Evolutionary conservation across 495 filamentous ascomycete species (phyloP).

Genomic region (Neurospora sp.): DNA sequence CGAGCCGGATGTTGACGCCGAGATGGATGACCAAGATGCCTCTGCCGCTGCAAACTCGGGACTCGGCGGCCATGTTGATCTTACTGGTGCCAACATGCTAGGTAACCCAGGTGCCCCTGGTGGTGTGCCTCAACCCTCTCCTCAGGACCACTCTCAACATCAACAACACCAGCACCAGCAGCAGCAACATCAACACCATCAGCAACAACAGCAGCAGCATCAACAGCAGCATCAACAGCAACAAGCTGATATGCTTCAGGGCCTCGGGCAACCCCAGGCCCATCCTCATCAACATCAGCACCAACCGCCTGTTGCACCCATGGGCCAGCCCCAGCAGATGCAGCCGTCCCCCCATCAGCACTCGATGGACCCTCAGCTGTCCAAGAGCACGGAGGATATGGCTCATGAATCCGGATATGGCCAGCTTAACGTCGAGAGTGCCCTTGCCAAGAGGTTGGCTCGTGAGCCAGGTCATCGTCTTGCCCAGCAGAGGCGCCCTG

Average conservation of each 20-base stretch:
- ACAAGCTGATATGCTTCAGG: background rate
- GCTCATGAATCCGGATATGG: conserved; percentile 32
- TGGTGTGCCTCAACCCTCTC: conserved; percentile 4
- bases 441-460: conserved; percentile 35
- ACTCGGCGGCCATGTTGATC: conserved; percentile 20
- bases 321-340: conserved; percentile 15
- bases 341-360: conserved; percentile 23
- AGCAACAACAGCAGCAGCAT: conserved; percentile 10
- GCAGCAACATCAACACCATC: conserved; percentile 2
- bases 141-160: conserved; percentile 17
- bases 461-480: conserved; percentile 33
- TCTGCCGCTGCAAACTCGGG: conserved; percentile 9
- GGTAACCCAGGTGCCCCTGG: conserved; percentile 11
- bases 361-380: conserved; percentile 18
- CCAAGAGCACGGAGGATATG: conserved; percentile 30
- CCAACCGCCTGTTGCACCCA: conserved; percentile 13
- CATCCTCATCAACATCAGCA: conserved; percentile 18
- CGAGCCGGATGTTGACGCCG: conserved; percentile 23
- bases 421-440: conserved; percentile 35
- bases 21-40: conserved; percentile 20
- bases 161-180: conserved; percentile 4
- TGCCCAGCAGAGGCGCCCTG: conserved; percentile 34
- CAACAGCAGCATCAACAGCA: conserved; percentile 9
- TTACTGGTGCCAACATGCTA: conserved; percentile 21
- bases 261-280: background rate